Base-by-base conservation (phyloP, 768 basidiomycete genomes). In the Mrakia frigida region DNA sequence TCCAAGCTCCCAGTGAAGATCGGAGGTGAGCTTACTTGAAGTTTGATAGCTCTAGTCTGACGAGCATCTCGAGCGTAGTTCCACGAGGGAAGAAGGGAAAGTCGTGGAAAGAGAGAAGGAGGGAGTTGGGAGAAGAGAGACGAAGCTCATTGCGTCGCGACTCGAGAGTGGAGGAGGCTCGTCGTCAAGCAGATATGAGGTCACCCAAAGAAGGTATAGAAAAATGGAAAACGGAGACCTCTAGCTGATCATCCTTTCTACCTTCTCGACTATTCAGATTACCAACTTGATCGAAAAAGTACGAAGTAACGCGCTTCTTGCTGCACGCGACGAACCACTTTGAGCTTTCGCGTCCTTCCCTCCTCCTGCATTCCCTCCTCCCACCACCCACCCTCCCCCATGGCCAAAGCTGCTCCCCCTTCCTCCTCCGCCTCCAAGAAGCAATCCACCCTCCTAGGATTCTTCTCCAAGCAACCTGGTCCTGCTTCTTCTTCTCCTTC, bases 371-470 rank as follows among this genome's bases (percentile, higher is more conserved):
- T 50, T 50, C 46, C 46, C 46, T 56, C 52, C 18, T 53, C 53
- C 71, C 39, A 33, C 23, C 52, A 23, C 16, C 52, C 50, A 10
- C 28, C 43, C 37, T 71, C 50, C 46, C 28, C 25, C 52, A 59
- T 35, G 18, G 52, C 33, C 28, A 72, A 50, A 52, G 31, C 71
- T 25, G 52, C 37, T 59, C 35, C 28, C 14, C 39, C 63, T n/a
- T 18, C 59, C 10, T 68, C 75, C 9, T 53, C 74, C 0, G 23
- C 41, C 21, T 73, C 59, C 39, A 72, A 79, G 25, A 83, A 82
- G 65, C 83, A 84, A 71, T 80, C 82, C 3, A 82, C 83, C 6
- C 79, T 84, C 25, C 79, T 81, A n/a, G 79, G 82, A 0, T 84
- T 83, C 80, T 83, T 84, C 76, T 76, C 75, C 6, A 81, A 81